Percentiles rank a stretch among this genome's conserved stretches.
Evolutionary conservation across 1,284 basidiomycete species (phyloP).

Genomic region (Ustilago xerochloae): DNA sequence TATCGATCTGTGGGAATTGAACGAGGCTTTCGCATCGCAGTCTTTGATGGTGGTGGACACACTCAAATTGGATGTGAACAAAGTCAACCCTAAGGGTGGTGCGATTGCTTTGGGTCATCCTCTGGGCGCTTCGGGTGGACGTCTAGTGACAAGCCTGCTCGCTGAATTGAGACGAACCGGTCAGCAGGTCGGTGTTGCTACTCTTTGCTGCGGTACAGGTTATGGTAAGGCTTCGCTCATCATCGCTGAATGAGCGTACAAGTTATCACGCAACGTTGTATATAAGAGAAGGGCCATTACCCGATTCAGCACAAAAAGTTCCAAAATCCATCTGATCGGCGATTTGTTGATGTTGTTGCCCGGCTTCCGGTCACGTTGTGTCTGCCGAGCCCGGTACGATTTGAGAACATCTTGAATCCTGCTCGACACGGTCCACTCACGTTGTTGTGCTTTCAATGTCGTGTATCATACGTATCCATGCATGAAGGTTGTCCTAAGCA

Average conservation of each 20-base stretch:
- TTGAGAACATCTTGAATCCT: not conserved
- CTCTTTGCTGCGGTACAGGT: constrained; percentile 65
- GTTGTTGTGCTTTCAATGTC: not conserved
- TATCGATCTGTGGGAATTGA: constrained; percentile 66
- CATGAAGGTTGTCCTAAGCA: not conserved
- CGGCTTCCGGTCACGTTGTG: not conserved
- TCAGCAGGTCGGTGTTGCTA: constrained; percentile 59
- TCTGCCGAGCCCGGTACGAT: not conserved
- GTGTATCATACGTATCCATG: not conserved
- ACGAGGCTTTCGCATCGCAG: constrained; percentile 67
- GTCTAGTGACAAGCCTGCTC: constrained; percentile 61
- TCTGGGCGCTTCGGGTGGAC: constrained; percentile 62
- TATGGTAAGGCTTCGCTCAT: constrained; percentile 62
- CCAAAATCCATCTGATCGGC: constrained; percentile 1
- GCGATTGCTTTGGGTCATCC: constrained; percentile 67
- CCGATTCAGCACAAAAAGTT: not conserved
- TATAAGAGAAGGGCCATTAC: not conserved
- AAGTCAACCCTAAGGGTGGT: constrained; percentile 66
- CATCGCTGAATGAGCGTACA: constrained; percentile 53
- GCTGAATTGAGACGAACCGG: constrained; percentile 61
- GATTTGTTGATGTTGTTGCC: not conserved
- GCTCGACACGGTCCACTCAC: not conserved
- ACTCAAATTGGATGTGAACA: constrained; percentile 50
- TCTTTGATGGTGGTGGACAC: constrained; percentile 61
- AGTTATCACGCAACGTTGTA: not conserved